phyloP scores from a whole-genome alignment of 1,284 basidiomycete genomes.

The Rhodotorula sp. region DNA sequence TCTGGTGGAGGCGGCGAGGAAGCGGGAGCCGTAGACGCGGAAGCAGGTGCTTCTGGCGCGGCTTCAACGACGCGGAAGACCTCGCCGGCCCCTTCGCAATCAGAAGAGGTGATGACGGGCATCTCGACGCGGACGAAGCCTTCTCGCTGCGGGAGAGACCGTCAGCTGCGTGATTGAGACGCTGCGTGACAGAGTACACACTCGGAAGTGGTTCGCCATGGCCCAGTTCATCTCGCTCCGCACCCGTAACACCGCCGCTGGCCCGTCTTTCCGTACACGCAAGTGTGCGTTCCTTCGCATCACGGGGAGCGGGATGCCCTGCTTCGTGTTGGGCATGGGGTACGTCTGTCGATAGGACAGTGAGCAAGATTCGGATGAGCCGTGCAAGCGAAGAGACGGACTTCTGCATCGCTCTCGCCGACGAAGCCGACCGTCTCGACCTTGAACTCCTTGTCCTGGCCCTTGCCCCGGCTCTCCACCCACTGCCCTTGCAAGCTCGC shows the following conservation, averaged over 20 bases:
- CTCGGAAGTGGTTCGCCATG: constrained; percentile 29
- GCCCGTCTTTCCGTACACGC: constrained; percentile 70
- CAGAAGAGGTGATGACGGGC: constrained; percentile 84
- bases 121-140: constrained; percentile 80
- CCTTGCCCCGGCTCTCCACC: constrained; percentile 64
- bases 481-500: constrained; percentile 58
- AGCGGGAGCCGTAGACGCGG: constrained; percentile 18
- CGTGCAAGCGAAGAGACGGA: constrained; percentile 54
- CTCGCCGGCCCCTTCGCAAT: constrained; percentile 98
- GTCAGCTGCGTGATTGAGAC: not conserved
- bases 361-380: not conserved
- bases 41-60: constrained; percentile 45
- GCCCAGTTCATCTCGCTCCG: constrained; percentile 56
- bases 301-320: constrained; percentile 60
- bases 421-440: constrained; percentile 67
- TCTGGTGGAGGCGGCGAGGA: not conserved
- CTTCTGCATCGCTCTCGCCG: constrained; percentile 81
- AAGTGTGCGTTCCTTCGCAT: constrained; percentile 80
- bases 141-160: constrained; percentile 58
- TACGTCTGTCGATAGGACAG: constrained; percentile 16
- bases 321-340: constrained; percentile 42
- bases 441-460: constrained; percentile 72
- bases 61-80: constrained; percentile 71
- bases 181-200: not conserved
- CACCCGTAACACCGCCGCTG: constrained; percentile 71